A percentile compares a stretch with the other conserved stretches of the same genome.
These are phyloP conservation scores for Cyclostephanos invisitatus DNA, from an alignment of 108 stramenopile genomes.

Conservation along the genomic window DNA sequence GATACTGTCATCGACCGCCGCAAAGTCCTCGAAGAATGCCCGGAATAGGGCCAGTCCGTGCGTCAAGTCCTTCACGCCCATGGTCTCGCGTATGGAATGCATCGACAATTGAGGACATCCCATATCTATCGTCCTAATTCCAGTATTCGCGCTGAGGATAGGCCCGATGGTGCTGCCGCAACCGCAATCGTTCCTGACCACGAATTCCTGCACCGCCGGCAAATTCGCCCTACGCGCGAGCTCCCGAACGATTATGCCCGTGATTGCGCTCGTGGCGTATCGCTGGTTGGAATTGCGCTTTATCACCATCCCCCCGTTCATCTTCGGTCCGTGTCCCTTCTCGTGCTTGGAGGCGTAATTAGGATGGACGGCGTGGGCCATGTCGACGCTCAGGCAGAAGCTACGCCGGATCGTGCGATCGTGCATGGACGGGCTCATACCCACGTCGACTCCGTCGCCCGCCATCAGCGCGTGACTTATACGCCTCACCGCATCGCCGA, in stretches of 20 bases:
- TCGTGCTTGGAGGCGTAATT: slow-evolving; percentile 97
- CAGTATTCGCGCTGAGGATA: slow-evolving; percentile 83
- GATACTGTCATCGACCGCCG: slow-evolving; percentile 60
- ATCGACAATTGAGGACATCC: slow-evolving; percentile 96
- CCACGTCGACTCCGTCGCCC: slow-evolving; percentile 10
- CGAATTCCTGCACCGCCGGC: slow-evolving; percentile 88
- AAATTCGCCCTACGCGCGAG: slow-evolving; percentile 69
- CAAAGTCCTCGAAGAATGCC: slow-evolving; percentile 74
- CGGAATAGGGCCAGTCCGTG: slow-evolving; percentile 77
- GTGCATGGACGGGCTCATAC: slow-evolving; percentile 27
- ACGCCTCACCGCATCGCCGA: slow-evolving; percentile 74
- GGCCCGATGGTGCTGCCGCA: slow-evolving; percentile 99
- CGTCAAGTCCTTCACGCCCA: slow-evolving; percentile 77
- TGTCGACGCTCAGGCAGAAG: slow-evolving; percentile 85
- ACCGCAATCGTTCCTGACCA: slow-evolving; percentile 92
- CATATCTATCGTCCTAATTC: slow-evolving; percentile 94
- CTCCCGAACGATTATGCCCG: slow-evolving; percentile 88
- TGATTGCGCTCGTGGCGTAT: slow-evolving; percentile 92
- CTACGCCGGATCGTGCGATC: slow-evolving; percentile 53
- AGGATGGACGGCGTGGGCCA: slow-evolving; percentile 97
- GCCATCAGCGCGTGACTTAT: slow-evolving; percentile 61
- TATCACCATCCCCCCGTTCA: slow-evolving; percentile 96
- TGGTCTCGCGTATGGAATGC: slow-evolving; percentile 95
- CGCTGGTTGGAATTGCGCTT: slow-evolving; percentile 97
- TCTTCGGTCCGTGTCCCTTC: slow-evolving; percentile 85